phyloP scores from a whole-genome alignment of 257 asterid genomes.

The Nicotiana attenuata region DNA sequence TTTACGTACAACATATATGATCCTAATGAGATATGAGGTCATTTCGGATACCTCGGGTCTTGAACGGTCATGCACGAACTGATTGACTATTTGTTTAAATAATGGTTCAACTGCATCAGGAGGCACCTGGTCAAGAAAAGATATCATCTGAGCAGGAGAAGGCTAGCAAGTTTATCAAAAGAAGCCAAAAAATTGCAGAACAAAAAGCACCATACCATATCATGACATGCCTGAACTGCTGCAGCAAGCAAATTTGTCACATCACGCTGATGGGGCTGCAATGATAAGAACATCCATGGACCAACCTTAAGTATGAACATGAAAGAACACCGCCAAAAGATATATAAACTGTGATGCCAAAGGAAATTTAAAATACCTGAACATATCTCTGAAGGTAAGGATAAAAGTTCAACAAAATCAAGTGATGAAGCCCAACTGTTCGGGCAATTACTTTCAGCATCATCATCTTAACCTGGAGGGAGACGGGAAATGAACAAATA shows the following conservation, averaged over 20 bases:
- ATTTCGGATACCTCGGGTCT: constrained; percentile 70
- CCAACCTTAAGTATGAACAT: constrained; percentile 14
- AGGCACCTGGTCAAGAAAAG: constrained; percentile 60
- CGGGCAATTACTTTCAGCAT: constrained; percentile 83
- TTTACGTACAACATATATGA: neutral
- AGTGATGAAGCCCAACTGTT: constrained; percentile 78
- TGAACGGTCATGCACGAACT: constrained; percentile 84
- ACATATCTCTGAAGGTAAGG: constrained; percentile 77
- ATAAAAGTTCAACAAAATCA: constrained; percentile 65
- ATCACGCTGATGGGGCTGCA: constrained; percentile 84
- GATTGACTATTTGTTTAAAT: constrained; percentile 90
- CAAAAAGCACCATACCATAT: constrained; percentile 52
- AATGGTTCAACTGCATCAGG: constrained; percentile 96
- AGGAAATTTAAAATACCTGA: constrained; percentile 45
- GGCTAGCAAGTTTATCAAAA: constrained; percentile 2
- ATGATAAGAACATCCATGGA: constrained; percentile 10
- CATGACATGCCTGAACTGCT: constrained; percentile 97
- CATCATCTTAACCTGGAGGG: constrained; percentile 79
- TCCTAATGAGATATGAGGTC: neutral
- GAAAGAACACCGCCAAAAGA: constrained; percentile 4
- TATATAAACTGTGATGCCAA: constrained; percentile 1
- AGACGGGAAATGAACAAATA: constrained; percentile 3
- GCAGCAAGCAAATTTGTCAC: constrained; percentile 85
- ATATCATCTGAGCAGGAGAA: constrained; percentile 7
- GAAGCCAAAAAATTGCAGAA: constrained; percentile 6